These are phyloP conservation scores for Solanum hybrid DNA, from an alignment of 305 asterid species.

Conservation along the genomic window DNA sequence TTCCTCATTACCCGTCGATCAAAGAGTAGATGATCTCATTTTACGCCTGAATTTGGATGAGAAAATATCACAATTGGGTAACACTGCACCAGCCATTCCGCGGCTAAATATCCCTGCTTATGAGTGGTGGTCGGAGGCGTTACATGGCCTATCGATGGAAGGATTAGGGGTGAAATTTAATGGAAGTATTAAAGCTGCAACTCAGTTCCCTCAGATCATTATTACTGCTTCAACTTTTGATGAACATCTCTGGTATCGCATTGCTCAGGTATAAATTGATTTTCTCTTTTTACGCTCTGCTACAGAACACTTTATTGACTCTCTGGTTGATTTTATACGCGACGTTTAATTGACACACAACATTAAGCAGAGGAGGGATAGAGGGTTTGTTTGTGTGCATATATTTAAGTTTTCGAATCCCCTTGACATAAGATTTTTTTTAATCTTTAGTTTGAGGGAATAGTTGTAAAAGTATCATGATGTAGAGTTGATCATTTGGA, in stretches of 20 bases:
- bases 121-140: conserved; percentile 82
- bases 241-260: conserved; percentile 49
- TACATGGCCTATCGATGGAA: conserved; percentile 56
- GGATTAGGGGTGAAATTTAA: conserved; percentile 45
- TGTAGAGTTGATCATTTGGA: background rate
- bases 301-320: background rate
- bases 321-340: background rate
- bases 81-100: conserved; percentile 51
- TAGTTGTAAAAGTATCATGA: background rate
- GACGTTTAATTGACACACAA: no score
- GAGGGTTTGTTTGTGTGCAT: background rate
- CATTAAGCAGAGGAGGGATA: no score
- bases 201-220: conserved; percentile 71
- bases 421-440: background rate
- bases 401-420: background rate
- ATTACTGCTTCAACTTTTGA: conserved; percentile 57
- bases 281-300: conserved; percentile 21
- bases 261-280: conserved; percentile 37
- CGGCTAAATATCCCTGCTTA: conserved; percentile 58
- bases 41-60: conserved; percentile 64
- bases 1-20: conserved; percentile 20
- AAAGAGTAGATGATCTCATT: conserved; percentile 47
- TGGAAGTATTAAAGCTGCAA: conserved; percentile 44
- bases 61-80: conserved; percentile 61
- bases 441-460: background rate